Conservation (phyloP, 352 stramenopile species). For the Phytophthora idaei region DNA sequence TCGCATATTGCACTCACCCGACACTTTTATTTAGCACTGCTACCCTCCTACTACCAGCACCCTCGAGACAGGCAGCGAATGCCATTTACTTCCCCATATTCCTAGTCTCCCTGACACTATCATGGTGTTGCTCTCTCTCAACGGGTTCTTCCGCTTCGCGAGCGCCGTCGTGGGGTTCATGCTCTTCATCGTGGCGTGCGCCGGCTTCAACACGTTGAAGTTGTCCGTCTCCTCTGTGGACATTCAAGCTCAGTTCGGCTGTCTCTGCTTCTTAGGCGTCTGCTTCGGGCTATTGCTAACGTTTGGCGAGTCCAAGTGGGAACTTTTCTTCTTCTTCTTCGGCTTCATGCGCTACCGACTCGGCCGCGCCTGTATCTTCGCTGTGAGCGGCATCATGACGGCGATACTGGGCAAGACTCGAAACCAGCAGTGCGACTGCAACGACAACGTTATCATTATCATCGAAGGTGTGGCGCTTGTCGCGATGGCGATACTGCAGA, state of each 20-base stretch:
- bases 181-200: slow-evolving; percentile 53
- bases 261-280: slow-evolving; percentile 74
- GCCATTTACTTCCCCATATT: background rate
- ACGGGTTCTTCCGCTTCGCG: slow-evolving; percentile 44
- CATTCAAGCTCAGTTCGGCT: slow-evolving; percentile 64
- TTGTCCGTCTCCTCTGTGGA: slow-evolving; percentile 42
- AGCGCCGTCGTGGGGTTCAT: slow-evolving; percentile 41
- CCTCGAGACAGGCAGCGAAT: background rate
- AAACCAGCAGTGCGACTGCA: slow-evolving; percentile 55
- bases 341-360: slow-evolving; percentile 81
- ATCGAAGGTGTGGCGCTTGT: slow-evolving; percentile 62
- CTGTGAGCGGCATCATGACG: slow-evolving; percentile 66
- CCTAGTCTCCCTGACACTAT: background rate
- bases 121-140: slow-evolving; percentile 28
- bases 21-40: background rate
- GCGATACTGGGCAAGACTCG: slow-evolving; percentile 64
- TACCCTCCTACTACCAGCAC: background rate
- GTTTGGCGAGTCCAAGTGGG: slow-evolving; percentile 65
- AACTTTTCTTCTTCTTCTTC: slow-evolving; percentile 83
- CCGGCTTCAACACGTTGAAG: slow-evolving; percentile 56
- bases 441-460: slow-evolving; percentile 55
- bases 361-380: slow-evolving; percentile 59
- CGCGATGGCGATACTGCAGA: slow-evolving; percentile 46
- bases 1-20: background rate
- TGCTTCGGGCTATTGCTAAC: slow-evolving; percentile 66